Conservation (phyloP, 2,329 filamentous ascomycete genomes). For the Aspergillus japonicus region DNA sequence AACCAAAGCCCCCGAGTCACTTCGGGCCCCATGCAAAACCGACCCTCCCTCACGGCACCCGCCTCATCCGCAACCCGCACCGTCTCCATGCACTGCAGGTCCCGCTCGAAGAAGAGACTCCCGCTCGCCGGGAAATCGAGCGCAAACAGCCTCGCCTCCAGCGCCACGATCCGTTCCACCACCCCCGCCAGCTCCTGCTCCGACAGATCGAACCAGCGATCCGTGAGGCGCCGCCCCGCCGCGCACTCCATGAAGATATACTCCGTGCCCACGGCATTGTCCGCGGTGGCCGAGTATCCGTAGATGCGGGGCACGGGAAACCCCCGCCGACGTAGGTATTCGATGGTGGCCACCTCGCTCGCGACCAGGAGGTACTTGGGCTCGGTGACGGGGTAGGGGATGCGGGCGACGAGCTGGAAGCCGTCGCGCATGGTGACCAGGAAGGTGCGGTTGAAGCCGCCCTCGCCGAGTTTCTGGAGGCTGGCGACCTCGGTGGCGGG, state of each 20-base stretch:
- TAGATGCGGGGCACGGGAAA: constrained; percentile 37
- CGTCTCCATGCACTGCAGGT: constrained; percentile 4
- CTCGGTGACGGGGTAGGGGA: constrained; percentile 28
- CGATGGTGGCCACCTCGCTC: constrained; percentile 42
- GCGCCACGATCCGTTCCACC: constrained; percentile 18
- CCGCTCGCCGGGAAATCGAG: constrained; percentile 20
- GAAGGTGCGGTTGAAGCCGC: constrained; percentile 29
- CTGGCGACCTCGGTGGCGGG: constrained; percentile 11
- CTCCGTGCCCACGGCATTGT: constrained; percentile 41
- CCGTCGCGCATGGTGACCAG: constrained; percentile 23
- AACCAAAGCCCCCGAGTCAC: neutral
- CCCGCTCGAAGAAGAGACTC: constrained; percentile 20
- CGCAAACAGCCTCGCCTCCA: constrained; percentile 19
- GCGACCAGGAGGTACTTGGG: constrained; percentile 30
- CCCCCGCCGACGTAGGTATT: constrained; percentile 31
- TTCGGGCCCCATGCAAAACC: neutral
- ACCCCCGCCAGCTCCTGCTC: constrained; percentile 14
- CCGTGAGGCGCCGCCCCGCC: constrained; percentile 29
- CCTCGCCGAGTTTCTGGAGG: constrained; percentile 31
- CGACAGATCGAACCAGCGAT: constrained; percentile 31
- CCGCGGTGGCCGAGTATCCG: constrained; percentile 31
- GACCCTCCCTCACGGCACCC: neutral
- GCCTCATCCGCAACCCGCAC: neutral
- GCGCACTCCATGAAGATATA: constrained; percentile 42
- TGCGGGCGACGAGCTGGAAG: constrained; percentile 22